Base-by-base conservation (phyloP, 805 yeast species). In the Maudiozyma saulgeensis region DNA sequence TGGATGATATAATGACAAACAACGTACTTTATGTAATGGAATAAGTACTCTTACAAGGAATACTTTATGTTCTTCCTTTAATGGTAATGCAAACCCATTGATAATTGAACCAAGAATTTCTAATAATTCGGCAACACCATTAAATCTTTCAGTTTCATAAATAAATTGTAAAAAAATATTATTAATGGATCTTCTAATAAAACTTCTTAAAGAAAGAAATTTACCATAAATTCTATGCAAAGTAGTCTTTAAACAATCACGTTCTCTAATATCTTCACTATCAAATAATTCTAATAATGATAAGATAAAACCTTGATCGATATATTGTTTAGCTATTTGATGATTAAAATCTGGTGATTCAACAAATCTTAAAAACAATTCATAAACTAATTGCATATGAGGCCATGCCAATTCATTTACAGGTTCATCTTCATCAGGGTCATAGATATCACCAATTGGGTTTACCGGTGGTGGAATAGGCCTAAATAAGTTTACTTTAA, bases 351-450 rank as follows among this genome's bases (percentile, higher is more conserved):
- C 97, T 2, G 96, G 95, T 55, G 91, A 82, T 69, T 93, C 98
- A 48, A 93, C 83, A 68, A 93, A 91, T 60, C 96, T 75, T 52
- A 93, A 72, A 64, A 93, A 91, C 61, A 93, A 88, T 67, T 93
- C 98, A 70, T 93, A 93, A 32, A 90, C 95, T 41, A 89, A 78
- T 68, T 88, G 95, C 98, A 93, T 93, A 66, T 93, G 99, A 12
- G 98, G 96, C 99, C 99, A 93, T 9, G 97, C 90, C 54, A 91
- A 79, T 66, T 93, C 98, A 59, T 82, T 81, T 38, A 93, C 95
- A 2, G 98, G 98, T 68, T 93, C 99, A 71, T 93, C 99, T 69
- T 93, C 99, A 69, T 93, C 99, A 1, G 99, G 99, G 61, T 93
- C 99, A 67, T 79, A 93, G 39, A 91, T 79, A 56, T 93, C 99